Conservation (phyloP, 257 asterid genomes). For the Solanum appendiculatum region DNA sequence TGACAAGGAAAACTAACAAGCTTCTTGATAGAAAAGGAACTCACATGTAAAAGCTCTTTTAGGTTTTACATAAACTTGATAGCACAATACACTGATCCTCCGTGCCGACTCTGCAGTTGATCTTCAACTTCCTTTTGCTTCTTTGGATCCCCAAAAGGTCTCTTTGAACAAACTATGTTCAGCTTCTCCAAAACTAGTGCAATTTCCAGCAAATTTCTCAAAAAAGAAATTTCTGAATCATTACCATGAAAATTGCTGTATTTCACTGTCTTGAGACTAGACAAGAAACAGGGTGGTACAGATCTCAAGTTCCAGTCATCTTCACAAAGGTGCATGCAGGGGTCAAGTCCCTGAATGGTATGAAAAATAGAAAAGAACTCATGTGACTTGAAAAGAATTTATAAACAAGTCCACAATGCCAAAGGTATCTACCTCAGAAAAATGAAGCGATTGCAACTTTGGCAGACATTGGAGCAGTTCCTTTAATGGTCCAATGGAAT, state of each 20-base stretch:
- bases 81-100: constrained; percentile 27
- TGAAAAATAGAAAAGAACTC: neutral
- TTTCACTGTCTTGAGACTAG: constrained; percentile 30
- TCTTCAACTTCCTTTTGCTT: constrained; percentile 13
- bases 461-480: constrained; percentile 30
- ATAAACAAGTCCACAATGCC: neutral
- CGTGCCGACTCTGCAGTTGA: constrained; percentile 16
- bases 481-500: constrained; percentile 10
- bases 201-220: constrained; percentile 22
- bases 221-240: constrained; percentile 23
- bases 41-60: constrained; percentile 1
- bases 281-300: constrained; percentile 15
- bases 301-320: constrained; percentile 14
- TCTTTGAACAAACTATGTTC: constrained; percentile 19
- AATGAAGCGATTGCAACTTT: constrained; percentile 27
- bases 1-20: neutral
- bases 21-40: constrained; percentile 2
- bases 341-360: constrained; percentile 26
- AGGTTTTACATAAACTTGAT: constrained; percentile 16
- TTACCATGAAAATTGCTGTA: constrained; percentile 27
- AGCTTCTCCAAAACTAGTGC: constrained; percentile 30
- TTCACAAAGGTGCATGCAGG: constrained; percentile 1
- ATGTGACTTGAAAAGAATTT: neutral
- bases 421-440: constrained; percentile 24
- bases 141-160: constrained; percentile 1